Base-by-base conservation (phyloP, 1,139 yeast species). In the Zygoascus sp. region DNA sequence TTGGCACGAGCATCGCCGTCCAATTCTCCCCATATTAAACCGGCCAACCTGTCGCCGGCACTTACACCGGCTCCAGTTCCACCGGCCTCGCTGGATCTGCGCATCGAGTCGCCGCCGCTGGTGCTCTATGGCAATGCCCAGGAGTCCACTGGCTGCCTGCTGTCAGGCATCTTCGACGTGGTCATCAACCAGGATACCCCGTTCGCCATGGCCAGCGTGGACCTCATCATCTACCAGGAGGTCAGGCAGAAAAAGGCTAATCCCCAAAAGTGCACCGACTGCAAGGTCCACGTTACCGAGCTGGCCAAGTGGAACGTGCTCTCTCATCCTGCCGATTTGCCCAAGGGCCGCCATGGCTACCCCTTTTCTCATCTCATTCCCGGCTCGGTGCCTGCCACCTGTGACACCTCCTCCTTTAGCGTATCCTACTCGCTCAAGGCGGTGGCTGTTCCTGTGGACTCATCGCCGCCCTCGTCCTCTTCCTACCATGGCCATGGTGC, bases 281-380 rank as follows among this genome's bases (percentile, higher is more conserved):
- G 97, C 64, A 67, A 70, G 22, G 63, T 64, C 1, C 73, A 75
- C 48, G 67, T 68, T 4, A 78, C 78, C 8, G 83, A 80, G 41
- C 69, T 94, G 55, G 95, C 96, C 27, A 70, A 83, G 48, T 94
- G 99, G 99, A 90, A 88, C 57, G 85, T 92, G 15, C 73, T 92
- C 45, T 70, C 78, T 3, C 71, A 73, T 16, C 69, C 76, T 1
- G 75, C 81, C 2, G 68, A 72, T 5, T 77, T 88, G 55, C 65
- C 73, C 9, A 58, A 56, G 23, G 95, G 92, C 1, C 71, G 74
- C 19, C 96, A 92, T 59, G 89, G 87, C 1, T 92, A 87, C 62
- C 99, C 98, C 1, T 92, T 94, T 62, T 84, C 96, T n/a, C 90
- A 89, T 64, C 68, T 94, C 37, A 64, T 92, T 11, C 95, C 97